Evolutionary conservation across 2,329 filamentous ascomycete genomes (phyloP).

Genomic region (Fusarium gaditjirri): DNA sequence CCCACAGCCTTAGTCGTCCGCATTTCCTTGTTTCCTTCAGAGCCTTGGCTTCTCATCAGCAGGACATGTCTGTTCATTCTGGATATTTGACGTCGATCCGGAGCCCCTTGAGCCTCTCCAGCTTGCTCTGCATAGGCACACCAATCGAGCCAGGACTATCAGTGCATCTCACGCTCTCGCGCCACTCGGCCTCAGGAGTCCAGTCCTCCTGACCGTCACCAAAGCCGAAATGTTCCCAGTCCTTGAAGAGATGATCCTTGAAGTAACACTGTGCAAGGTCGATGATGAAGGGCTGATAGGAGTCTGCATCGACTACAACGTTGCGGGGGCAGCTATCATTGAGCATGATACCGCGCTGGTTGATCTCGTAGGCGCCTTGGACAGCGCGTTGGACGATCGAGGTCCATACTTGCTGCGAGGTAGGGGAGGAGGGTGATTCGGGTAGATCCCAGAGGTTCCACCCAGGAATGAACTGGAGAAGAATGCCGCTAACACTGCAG

Average conservation of each 20-base stretch:
- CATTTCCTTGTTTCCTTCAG: accelerated
- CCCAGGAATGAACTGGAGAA: not conserved
- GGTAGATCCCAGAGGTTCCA: accelerated
- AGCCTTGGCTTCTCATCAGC: accelerated
- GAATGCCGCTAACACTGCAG: not conserved
- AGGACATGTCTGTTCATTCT: accelerated
- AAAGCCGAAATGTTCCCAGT: not conserved
- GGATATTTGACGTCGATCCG: not conserved
- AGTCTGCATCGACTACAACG: not conserved
- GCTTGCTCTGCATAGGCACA: accelerated
- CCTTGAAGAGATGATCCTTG: not conserved
- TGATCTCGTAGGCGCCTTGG: not conserved
- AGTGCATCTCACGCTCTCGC: not conserved
- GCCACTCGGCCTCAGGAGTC: not conserved
- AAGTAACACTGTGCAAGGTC: not conserved
- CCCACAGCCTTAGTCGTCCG: accelerated
- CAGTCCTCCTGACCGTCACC: not conserved
- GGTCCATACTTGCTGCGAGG: not conserved
- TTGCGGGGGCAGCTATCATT: not conserved
- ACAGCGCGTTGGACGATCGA: not conserved
- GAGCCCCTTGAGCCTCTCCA: accelerated
- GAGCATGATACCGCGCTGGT: not conserved
- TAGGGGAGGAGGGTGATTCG: not conserved
- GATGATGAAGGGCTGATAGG: not conserved
- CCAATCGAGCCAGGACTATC: not conserved